phyloP scores from a whole-genome alignment of 179 eudicot genomes.

The Sideroxylon spinosum region DNA sequence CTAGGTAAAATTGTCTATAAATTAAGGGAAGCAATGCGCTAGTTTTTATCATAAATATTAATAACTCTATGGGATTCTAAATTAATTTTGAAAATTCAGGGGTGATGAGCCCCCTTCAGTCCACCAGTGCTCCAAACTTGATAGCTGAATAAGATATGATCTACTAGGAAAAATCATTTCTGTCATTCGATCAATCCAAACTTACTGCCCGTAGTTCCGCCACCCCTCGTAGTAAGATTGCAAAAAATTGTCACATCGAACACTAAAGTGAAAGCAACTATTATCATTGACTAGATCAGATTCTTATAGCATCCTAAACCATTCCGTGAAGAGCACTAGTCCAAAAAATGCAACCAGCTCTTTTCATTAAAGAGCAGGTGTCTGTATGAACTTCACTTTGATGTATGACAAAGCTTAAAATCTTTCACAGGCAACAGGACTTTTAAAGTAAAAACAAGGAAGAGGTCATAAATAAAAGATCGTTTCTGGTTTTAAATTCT shows the following conservation, averaged over 20 bases:
- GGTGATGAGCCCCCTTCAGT: too few species aligned
- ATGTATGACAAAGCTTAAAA: neutral
- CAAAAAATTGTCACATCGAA: neutral
- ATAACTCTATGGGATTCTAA: too few species aligned
- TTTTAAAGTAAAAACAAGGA: neutral
- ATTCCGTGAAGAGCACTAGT: neutral
- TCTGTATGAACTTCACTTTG: neutral
- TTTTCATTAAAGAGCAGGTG: neutral
- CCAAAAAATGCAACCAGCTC: neutral
- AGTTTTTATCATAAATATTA: too few species aligned
- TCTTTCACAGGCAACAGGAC: neutral
- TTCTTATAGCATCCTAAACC: neutral
- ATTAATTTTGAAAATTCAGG: too few species aligned
- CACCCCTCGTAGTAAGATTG: slow-evolving; percentile 6
- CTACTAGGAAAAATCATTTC: neutral
- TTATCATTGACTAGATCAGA: neutral
- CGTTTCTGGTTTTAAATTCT: neutral
- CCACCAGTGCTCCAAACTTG: neutral
- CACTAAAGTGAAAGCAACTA: neutral
- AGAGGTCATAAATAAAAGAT: neutral
- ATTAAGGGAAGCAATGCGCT: too few species aligned
- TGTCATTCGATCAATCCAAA: neutral
- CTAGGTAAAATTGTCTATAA: too few species aligned
- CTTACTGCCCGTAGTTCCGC: neutral
- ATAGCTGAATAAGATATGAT: neutral